phyloP scores from a whole-genome alignment of 257 asterid species.

The Nicotiana knightiana region DNA sequence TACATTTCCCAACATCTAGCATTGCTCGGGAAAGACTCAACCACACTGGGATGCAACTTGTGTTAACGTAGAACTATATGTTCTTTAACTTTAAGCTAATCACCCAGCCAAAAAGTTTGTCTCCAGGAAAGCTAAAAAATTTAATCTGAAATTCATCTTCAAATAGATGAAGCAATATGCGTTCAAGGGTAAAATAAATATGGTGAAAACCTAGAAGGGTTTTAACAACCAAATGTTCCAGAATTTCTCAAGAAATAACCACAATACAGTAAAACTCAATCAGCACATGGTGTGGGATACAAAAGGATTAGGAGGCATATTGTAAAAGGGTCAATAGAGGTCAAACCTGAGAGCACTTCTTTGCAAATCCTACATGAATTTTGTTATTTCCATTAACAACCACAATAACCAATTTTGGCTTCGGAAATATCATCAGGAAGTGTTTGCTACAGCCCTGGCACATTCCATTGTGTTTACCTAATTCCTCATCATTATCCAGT shows the following conservation, averaged over 20 bases:
- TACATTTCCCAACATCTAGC: background rate
- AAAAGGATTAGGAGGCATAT: conserved; percentile 8
- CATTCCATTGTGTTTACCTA: conserved; percentile 87
- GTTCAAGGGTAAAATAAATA: background rate
- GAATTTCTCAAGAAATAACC: background rate
- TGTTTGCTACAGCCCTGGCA: conserved; percentile 61
- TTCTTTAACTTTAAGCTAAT: background rate
- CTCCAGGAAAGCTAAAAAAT: background rate
- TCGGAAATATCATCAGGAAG: conserved; percentile 30
- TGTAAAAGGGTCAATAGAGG: conserved; percentile 11
- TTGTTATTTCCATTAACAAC: conserved; percentile 82
- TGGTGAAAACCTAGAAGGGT: background rate
- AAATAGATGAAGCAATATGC: background rate
- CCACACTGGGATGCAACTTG: background rate
- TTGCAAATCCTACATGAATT: conserved; percentile 74
- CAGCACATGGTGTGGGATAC: background rate
- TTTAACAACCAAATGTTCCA: background rate
- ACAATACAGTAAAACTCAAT: background rate
- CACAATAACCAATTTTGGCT: conserved; percentile 27
- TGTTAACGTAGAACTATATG: background rate
- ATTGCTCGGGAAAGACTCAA: background rate
- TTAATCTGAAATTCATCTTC: background rate
- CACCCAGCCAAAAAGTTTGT: background rate
- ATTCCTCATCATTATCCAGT: background rate
- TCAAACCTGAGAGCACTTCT: conserved; percentile 61